These are phyloP conservation scores for Ophiosphaerella narmari DNA, from an alignment of 2,329 filamentous ascomycete genomes.

Conservation along the genomic window DNA sequence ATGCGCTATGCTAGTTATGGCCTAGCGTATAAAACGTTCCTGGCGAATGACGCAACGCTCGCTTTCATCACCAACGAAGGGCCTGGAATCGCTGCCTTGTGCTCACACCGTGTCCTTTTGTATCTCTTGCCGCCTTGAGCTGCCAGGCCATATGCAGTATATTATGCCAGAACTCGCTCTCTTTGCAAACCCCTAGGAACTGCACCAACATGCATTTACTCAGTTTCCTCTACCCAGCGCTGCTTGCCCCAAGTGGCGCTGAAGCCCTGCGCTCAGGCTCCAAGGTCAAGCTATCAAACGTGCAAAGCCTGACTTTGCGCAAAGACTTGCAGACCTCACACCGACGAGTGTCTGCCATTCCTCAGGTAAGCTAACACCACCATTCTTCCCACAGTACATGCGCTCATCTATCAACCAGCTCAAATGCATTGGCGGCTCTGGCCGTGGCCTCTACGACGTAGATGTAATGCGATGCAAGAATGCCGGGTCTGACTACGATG, in stretches of 20 bases:
- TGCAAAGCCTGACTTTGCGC: constrained; percentile 79
- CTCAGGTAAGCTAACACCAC: constrained; percentile 48
- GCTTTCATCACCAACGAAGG: constrained; percentile 10
- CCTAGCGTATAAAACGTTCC: not conserved
- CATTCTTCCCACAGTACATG: not conserved
- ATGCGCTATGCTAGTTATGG: not conserved
- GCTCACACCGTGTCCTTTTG: constrained; percentile 33
- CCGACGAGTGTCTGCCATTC: constrained; percentile 75
- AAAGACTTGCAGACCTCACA: constrained; percentile 70
- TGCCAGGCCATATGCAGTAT: not conserved
- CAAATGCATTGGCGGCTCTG: constrained; percentile 70
- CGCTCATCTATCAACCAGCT: constrained; percentile 56
- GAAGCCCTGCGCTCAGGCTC: constrained; percentile 45
- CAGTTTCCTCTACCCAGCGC: constrained; percentile 35
- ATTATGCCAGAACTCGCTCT: no score
- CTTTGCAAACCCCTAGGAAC: not conserved
- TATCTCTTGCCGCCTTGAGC: constrained; percentile 24
- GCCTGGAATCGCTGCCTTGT: constrained; percentile 20
- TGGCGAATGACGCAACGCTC: constrained; percentile 18
- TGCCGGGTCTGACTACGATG: constrained; percentile 77
- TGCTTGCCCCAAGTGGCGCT: constrained; percentile 37
- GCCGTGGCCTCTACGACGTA: constrained; percentile 68
- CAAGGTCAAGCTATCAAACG: constrained; percentile 66
- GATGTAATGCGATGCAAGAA: constrained; percentile 91
- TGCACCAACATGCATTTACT: constrained; percentile 33